Conservation (phyloP, 768 basidiomycete genomes). For the Tremella yokohamensis region DNA sequence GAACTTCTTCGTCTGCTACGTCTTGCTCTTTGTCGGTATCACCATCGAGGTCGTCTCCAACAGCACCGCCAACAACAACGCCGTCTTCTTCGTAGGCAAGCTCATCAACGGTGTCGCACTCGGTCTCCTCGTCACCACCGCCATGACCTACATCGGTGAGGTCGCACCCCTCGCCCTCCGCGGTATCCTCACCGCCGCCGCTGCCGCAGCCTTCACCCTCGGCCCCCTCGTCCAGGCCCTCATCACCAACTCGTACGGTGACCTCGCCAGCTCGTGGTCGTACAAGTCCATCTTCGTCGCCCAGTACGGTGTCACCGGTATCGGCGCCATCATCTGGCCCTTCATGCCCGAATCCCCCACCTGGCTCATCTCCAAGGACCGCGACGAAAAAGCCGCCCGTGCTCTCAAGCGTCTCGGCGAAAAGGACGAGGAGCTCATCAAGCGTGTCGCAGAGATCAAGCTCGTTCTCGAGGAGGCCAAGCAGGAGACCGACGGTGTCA, state of each 20-base stretch:
- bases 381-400: neutral
- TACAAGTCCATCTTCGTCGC: constrained; percentile 2
- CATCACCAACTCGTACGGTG: constrained; percentile 2
- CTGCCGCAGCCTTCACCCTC: neutral
- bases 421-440: constrained; percentile 5
- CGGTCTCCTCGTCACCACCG: constrained; percentile 6
- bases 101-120: constrained; percentile 9
- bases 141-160: constrained; percentile 6
- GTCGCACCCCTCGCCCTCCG: neutral
- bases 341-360: constrained; percentile 6
- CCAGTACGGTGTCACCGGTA: constrained; percentile 1
- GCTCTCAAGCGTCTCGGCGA: neutral
- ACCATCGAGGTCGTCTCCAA: constrained; percentile 5
- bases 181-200: constrained; percentile 1
- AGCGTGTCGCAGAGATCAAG: constrained; percentile 3
- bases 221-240: neutral
- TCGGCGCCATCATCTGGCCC: neutral
- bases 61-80: constrained; percentile 4
- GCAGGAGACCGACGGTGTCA: neutral
- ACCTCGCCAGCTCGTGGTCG: neutral
- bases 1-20: constrained; percentile 2
- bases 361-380: constrained; percentile 7
- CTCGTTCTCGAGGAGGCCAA: neutral
- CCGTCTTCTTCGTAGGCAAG: constrained; percentile 10
- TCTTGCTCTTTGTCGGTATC: constrained; percentile 10